Evolutionary conservation across 2,329 filamentous ascomycete species (phyloP).

Genomic region (Diaporthe velutina): DNA sequence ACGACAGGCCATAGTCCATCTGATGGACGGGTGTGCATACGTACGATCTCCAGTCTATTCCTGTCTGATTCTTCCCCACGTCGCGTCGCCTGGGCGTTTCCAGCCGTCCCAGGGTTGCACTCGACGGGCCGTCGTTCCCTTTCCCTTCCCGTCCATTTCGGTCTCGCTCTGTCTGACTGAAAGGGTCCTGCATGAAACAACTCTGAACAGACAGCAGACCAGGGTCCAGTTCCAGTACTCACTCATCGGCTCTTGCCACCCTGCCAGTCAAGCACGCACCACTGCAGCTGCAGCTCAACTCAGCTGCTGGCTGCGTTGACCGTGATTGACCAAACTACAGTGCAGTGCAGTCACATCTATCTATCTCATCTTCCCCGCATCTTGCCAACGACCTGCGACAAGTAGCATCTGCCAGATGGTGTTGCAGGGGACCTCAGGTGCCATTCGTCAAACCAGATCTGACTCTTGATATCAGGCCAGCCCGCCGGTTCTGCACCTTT

Average conservation of each 20-base stretch:
- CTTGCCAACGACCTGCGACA: slow-evolving; percentile 6
- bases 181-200: slow-evolving; percentile 25
- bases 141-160: slow-evolving; percentile 16
- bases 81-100: slow-evolving; percentile 6
- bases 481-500: not conserved
- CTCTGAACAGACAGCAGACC: slow-evolving; percentile 8
- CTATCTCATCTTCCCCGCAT: slow-evolving; percentile 27
- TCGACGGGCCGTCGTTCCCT: slow-evolving; percentile 26
- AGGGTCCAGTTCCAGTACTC: slow-evolving; percentile 1
- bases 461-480: slow-evolving; percentile 6
- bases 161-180: slow-evolving; percentile 22
- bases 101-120: slow-evolving; percentile 19
- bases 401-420: slow-evolving; percentile 3
- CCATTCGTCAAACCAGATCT: slow-evolving; percentile 11
- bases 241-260: not conserved
- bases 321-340: no score
- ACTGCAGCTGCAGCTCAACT: not conserved
- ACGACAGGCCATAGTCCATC: not conserved
- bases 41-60: not conserved
- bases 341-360: not conserved
- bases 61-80: slow-evolving; percentile 13
- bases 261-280: not conserved
- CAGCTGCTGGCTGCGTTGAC: not conserved
- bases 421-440: slow-evolving; percentile 5
- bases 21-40: slow-evolving; percentile 16